Evolutionary conservation across 345 rosid genomes (phyloP), one percentile per base, ranked within the genome.

Genomic region (Dipteronia dyeriana): DNA sequence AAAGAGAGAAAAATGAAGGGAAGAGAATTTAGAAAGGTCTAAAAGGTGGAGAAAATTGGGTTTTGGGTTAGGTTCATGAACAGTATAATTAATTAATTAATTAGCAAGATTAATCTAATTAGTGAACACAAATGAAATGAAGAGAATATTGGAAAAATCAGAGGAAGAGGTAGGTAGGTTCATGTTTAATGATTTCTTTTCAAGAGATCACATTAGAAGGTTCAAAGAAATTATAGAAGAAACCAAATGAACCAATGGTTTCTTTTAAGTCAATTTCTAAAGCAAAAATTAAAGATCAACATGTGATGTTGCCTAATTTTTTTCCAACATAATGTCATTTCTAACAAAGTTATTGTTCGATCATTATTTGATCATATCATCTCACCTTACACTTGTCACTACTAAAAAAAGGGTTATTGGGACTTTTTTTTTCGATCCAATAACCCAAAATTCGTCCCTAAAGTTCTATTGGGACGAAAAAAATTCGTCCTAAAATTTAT

Each of bases 301-400:
- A 71, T 20, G 75, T 64, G 62, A 39, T 26, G 49, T 17, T 49
- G 70, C 25, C 41, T 2, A n/a, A 1, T 7, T 25, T 22, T 72
- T 57, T 22, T 31, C 38, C 38, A 31, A 31, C 38, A 31, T 31
- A 31, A 31, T 31, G 5, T 31, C 38, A 31, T 31, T 4, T 31
- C 5, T 0, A 31, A 31, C 6, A 5, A 31, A 4, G 38, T 31
- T 31, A 31, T 31, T 31, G 38, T 31, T 0, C 4, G 38, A 31
- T 31, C 38, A 4, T 31, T 31, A 31, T 31, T 31, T 31, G 38
- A 31, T 31, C 5, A 31, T 31, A 31, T 31, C 38, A 4, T 31
- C 26, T 60, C 10, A 62, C 76, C 76, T 12, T 13, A 73, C 68
- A 61, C 59, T 7, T 73, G 76, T n/a, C n/a, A n/a, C n/a, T n/a